phyloP scores from a whole-genome alignment of 2,329 filamentous ascomycete species.

The Arthroderma sp. region DNA sequence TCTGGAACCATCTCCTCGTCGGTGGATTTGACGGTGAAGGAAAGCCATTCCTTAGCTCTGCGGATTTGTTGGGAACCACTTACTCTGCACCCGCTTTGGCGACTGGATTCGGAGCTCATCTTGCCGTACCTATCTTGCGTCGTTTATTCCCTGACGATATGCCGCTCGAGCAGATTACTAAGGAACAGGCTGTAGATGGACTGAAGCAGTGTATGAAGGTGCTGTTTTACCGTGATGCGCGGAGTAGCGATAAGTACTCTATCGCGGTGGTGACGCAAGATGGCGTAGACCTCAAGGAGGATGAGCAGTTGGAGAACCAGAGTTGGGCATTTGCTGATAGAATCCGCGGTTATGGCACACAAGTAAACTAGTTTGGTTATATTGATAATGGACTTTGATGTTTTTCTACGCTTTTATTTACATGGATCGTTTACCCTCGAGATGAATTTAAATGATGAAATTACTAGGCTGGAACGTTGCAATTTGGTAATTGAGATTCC shows the following conservation, averaged over 20 bases:
- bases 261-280: constrained; percentile 81
- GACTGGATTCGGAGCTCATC: constrained; percentile 84
- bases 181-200: constrained; percentile 66
- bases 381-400: neutral
- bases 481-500: neutral
- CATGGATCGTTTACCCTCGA: neutral
- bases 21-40: constrained; percentile 69
- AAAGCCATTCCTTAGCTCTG: constrained; percentile 79
- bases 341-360: constrained; percentile 89
- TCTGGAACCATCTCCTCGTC: constrained; percentile 93
- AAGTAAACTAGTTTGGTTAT: constrained; percentile 38
- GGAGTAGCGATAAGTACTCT: constrained; percentile 82
- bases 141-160: constrained; percentile 73
- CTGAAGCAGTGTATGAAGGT: constrained; percentile 97
- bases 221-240: constrained; percentile 89
- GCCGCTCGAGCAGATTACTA: constrained; percentile 54
- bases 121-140: constrained; percentile 85
- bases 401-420: neutral
- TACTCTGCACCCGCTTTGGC: constrained; percentile 79
- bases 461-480: neutral
- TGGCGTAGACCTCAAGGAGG: constrained; percentile 70
- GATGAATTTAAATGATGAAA: neutral
- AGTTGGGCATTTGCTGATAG: constrained; percentile 97
- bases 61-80: constrained; percentile 84
- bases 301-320: constrained; percentile 83